Evolutionary conservation across 768 basidiomycete genomes (phyloP), one percentile per base, ranked within the genome.

Genomic region (Boletus insuetus): DNA sequence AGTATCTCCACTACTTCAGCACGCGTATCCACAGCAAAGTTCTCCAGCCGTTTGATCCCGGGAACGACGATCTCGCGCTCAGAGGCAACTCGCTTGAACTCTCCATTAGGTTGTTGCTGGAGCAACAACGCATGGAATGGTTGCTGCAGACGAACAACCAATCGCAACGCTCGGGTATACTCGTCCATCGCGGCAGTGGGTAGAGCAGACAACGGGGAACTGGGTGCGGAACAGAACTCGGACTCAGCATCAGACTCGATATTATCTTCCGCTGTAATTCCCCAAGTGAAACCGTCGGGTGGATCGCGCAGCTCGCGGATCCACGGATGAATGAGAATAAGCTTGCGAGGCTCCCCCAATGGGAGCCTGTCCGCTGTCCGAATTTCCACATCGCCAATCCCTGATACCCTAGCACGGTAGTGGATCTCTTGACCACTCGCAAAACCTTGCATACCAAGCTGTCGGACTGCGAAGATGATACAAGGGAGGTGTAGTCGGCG

Each of bases 291-390:
- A 3, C 46, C 24, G 7, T 50, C 46, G 0, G 20, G 22, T 1
- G 32, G 41, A 37, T 44, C 34, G 11, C 50, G 17, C 6, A 59
- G 49, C 29, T 53, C 47, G 22, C 46, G 54, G 13, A 55, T 43
- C 58, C 58, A 55, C 6, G 58, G 58, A 22, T 55, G 46, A 2
- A 52, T 41, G 17, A 58, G 31, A 13, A 37, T n/a, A 11, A 52
- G 34, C 22, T 40, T 34, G 11, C 40, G 50, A 5, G 39, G 34
- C 7, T 43, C 46, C 7, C 0, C n/a, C 16, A 35, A 4, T 31
- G 49, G 32, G 11, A 53, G 46, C 19, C 5, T 29, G 14, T 44
- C 46, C 5, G 29, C 17, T 10, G 56, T 44, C 20, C 8, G n/a
- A 35, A 57, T 32, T 20, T 31, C 19, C 3, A 50, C 29, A 4